Evolutionary conservation across 805 yeast species (phyloP), one percentile per base, ranked within the genome.

Genomic region (Yarrowia porcina): DNA sequence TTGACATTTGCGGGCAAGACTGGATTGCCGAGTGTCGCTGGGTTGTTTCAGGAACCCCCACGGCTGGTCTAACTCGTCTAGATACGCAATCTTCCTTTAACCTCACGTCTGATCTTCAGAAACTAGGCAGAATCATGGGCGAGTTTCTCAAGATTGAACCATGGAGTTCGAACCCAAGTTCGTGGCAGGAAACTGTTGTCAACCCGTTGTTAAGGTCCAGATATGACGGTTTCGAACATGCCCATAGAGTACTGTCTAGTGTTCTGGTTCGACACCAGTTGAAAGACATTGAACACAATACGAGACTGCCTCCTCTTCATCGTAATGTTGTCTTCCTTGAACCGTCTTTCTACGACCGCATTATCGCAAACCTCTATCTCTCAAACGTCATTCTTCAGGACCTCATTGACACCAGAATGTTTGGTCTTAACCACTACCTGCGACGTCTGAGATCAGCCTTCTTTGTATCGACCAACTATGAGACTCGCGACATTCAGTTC

Each of bases 21-120:
- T 69, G 87, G 49, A 71, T 73, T 52, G 81, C 82, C 9, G 92
- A 87, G 68, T 76, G 90, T 57, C 78, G 82, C 65, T 87, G 92
- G 92, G 84, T 86, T 0, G 89, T 87, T 0, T 83, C 88, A 0
- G 91, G 92, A 30, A 87, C 92, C 0, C 91, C 91, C 4, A 86
- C 90, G 0, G 80, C 88, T 0, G 92, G 92, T 0, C 73, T 87
- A 60, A 85, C 90, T 0, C 79, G 79, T 45, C 38, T 56, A 3
- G 61, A 56, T 4, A 11, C 36, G 2, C 30, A 20, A 20, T 8
- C 30, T 1, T 30, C 11, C 20, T 56, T 56, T 17, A 30, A 56
- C 39, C 38, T 20, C n/a, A 20, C 15, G 23, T 5, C n/a, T 4
- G 61, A 56, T 28, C 61, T 56, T 1, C 39, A 56, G n/a, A 56